Evolutionary conservation across 1,284 basidiomycete genomes (phyloP).

Genomic region (Malassezia sympodialis): DNA sequence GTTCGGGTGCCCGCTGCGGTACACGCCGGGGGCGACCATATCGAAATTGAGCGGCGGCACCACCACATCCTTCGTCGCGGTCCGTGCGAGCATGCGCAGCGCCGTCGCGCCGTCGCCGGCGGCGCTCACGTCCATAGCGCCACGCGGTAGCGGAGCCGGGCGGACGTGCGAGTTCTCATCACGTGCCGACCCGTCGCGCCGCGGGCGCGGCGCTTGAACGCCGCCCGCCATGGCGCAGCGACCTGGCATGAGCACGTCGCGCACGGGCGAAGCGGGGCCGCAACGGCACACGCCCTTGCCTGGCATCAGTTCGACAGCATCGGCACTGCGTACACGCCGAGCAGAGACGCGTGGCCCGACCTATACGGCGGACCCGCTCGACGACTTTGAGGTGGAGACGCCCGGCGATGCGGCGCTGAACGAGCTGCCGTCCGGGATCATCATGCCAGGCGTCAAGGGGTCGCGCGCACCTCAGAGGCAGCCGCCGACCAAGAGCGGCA

Average conservation of each 20-base stretch:
- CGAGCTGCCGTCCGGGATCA: slow-evolving; percentile 28
- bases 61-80: slow-evolving; percentile 18
- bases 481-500: slow-evolving; percentile 11
- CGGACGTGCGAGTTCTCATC: background rate
- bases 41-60: slow-evolving; percentile 47
- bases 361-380: slow-evolving; percentile 10
- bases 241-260: slow-evolving; percentile 2
- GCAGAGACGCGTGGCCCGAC: slow-evolving; percentile 2
- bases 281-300: slow-evolving; percentile 23
- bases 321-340: slow-evolving; percentile 34
- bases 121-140: background rate
- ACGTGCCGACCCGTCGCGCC: background rate
- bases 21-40: slow-evolving; percentile 41
- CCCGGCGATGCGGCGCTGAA: slow-evolving; percentile 28
- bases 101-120: slow-evolving; percentile 2
- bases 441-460: slow-evolving; percentile 25
- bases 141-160: background rate
- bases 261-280: background rate
- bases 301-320: slow-evolving; percentile 40
- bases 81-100: slow-evolving; percentile 3
- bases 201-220: background rate
- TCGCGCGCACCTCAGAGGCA: slow-evolving; percentile 5
- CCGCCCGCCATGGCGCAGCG: slow-evolving; percentile 14
- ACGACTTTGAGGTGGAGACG: slow-evolving; percentile 37
- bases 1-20: slow-evolving; percentile 44